Base-by-base conservation (phyloP, 371 early-diverging fungal genomes). In the Syncephalis plumigaleata region DNA sequence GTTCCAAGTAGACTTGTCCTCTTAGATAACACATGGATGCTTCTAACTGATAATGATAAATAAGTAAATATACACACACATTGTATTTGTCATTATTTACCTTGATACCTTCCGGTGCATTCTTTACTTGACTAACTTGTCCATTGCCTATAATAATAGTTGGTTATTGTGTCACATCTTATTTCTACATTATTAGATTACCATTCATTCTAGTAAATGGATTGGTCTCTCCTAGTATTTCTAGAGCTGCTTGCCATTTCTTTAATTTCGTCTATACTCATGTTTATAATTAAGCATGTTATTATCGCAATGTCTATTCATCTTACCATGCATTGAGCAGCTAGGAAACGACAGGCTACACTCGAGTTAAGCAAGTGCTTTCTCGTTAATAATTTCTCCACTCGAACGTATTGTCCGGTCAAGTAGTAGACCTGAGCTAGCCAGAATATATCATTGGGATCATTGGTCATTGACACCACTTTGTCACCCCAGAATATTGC, bases 401-500 rank as follows among this genome's bases (percentile, higher is more conserved):
- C 76, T 39, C 78, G 56, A 18, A 66, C 67, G 50, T 71, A 78
- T 53, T 81, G 71, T 21, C 70, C 66, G 18, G 70, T 62, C 18
- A 65, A 57, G 52, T 68, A 77, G 47, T 75, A 78, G 1, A 64
- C 63, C 37, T 71, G 65, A 3, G 79, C 75, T 13, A 78, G 56
- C 61, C 66, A 65, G 49, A 70, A 75, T 7, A 67, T 61, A 47
- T 83, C 79, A 42, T 68, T 60, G 1, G 68, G 46, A 39, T 71
- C 71, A 73, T 75, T 64, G 21, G 70, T 65, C 21, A 73, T 57
- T 3, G 64, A 61, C 42, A 74, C 48, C 2, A 76, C 56, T 43
- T 77, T 74, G 47, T 74, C 74, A 1, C 71, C 78, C 69, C 77
- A 73, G 49, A 66, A 77, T 4, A 59, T 64, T 5, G 81, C 73